These are phyloP conservation scores for Tetradesmus obliquus DNA, from an alignment of 139 green algal species.

Conservation along the genomic window DNA sequence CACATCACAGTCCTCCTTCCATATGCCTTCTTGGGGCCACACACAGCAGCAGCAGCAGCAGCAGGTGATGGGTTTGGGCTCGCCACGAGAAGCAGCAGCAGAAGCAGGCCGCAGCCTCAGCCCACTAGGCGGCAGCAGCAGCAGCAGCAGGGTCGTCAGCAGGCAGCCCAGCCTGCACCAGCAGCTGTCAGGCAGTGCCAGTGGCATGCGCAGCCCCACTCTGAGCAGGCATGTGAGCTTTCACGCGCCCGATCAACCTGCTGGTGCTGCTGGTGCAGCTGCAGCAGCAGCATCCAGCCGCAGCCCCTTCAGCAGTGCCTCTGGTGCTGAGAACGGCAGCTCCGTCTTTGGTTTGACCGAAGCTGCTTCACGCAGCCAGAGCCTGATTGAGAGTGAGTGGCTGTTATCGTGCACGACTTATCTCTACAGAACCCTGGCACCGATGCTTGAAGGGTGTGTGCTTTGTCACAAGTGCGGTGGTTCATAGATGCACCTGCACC, in stretches of 20 bases:
- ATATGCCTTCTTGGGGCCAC: not conserved
- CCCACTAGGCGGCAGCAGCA: not conserved
- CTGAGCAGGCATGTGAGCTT: not conserved
- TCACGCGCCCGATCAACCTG: not conserved
- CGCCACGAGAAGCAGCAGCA: not conserved
- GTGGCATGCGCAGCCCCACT: not conserved
- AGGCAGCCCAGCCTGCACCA: not conserved
- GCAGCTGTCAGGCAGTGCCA: not conserved
- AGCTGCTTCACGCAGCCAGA: not conserved
- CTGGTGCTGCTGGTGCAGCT: not conserved
- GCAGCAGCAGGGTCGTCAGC: not conserved
- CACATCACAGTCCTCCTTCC: not conserved
- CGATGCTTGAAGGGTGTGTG: too few species aligned
- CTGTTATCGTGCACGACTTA: too few species aligned
- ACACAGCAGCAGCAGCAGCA: conserved; percentile 28
- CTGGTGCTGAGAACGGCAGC: not conserved
- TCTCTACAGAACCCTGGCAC: too few species aligned
- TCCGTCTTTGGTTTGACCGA: not conserved
- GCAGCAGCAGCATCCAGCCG: not conserved
- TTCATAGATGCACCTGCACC: too few species aligned
- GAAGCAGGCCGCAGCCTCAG: not conserved
- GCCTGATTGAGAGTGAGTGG: not conserved
- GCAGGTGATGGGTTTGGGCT: not conserved
- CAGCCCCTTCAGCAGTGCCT: not conserved
- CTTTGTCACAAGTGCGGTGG: too few species aligned